These are phyloP conservation scores for Cytospora mali DNA, from an alignment of 2,329 filamentous ascomycete genomes.

Conservation along the genomic window DNA sequence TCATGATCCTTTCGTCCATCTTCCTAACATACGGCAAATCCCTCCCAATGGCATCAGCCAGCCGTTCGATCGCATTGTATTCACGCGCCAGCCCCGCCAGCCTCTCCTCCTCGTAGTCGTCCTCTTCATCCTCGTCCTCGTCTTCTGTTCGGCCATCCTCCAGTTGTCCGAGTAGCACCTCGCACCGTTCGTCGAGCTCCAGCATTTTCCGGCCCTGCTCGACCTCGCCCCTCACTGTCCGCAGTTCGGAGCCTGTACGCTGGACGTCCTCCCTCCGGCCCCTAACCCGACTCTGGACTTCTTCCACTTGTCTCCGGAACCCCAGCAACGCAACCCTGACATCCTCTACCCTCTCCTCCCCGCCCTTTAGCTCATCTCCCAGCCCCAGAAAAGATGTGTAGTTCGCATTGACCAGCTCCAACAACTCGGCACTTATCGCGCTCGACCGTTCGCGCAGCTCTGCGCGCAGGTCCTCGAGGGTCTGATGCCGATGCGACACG, in stretches of 20 bases:
- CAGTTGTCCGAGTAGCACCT: constrained; percentile 64
- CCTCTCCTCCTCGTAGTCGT: constrained; percentile 35
- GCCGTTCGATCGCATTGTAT: constrained; percentile 45
- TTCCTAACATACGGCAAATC: constrained; percentile 54
- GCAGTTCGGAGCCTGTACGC: constrained; percentile 66
- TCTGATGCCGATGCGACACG: constrained; percentile 86
- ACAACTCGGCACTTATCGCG: constrained; percentile 79
- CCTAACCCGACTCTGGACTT: constrained; percentile 67
- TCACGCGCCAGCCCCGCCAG: constrained; percentile 50
- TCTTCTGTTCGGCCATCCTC: constrained; percentile 32
- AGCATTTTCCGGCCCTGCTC: constrained; percentile 64
- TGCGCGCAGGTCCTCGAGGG: constrained; percentile 85
- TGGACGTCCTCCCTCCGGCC: constrained; percentile 66
- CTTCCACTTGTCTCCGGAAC: constrained; percentile 80
- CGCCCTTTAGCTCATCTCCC: constrained; percentile 79
- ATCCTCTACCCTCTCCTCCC: constrained; percentile 89
- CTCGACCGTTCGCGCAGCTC: constrained; percentile 83
- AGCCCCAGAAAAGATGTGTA: constrained; percentile 89
- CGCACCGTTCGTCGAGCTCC: constrained; percentile 66
- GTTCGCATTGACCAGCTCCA: constrained; percentile 94
- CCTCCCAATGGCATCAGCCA: constrained; percentile 50
- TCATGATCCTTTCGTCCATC: constrained; percentile 52
- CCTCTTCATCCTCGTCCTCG: constrained; percentile 39
- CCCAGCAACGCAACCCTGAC: constrained; percentile 84
- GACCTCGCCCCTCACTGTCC: constrained; percentile 63